phyloP scores from a whole-genome alignment of 2,329 filamentous ascomycete species.

The Xylariaceae sp. region DNA sequence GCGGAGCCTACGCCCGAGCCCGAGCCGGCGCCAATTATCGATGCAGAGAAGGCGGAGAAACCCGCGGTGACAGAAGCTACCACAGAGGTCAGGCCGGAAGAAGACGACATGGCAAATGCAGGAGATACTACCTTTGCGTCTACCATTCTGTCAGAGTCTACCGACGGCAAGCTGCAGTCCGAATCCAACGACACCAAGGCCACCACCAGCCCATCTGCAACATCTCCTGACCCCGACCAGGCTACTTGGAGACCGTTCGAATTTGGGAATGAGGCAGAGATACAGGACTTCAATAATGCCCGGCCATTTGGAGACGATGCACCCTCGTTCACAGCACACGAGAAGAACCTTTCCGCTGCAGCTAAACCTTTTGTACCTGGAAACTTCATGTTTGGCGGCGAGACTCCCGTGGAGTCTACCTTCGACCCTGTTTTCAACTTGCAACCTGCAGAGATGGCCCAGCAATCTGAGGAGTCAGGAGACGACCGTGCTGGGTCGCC shows the following conservation, averaged over 20 bases:
- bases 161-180: constrained; percentile 36
- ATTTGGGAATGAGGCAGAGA: constrained; percentile 42
- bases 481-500: constrained; percentile 25
- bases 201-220: constrained; percentile 45
- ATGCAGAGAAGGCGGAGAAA: constrained; percentile 11
- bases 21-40: constrained; percentile 18
- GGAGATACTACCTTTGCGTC: constrained; percentile 48
- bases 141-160: constrained; percentile 42
- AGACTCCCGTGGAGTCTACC: constrained; percentile 19
- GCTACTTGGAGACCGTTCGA: constrained; percentile 55
- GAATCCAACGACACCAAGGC: constrained; percentile 32
- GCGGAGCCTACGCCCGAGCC: constrained; percentile 44
- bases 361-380: constrained; percentile 60
- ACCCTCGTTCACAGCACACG: constrained; percentile 34
- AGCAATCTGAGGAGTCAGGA: constrained; percentile 17
- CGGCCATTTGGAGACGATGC: constrained; percentile 39
- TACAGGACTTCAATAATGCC: constrained; percentile 44
- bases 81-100: constrained; percentile 20
- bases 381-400: constrained; percentile 24
- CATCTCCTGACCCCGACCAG: constrained; percentile 41
- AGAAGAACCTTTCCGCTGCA: constrained; percentile 57
- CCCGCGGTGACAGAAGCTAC: constrained; percentile 4
- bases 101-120: constrained; percentile 34
- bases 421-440: constrained; percentile 22
- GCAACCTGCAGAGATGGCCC: constrained; percentile 15